Percentiles rank a stretch among this genome's conserved stretches.
Evolutionary conservation across 768 basidiomycete species (phyloP).

Genomic region (Lactarius pseudohatsudake): DNA sequence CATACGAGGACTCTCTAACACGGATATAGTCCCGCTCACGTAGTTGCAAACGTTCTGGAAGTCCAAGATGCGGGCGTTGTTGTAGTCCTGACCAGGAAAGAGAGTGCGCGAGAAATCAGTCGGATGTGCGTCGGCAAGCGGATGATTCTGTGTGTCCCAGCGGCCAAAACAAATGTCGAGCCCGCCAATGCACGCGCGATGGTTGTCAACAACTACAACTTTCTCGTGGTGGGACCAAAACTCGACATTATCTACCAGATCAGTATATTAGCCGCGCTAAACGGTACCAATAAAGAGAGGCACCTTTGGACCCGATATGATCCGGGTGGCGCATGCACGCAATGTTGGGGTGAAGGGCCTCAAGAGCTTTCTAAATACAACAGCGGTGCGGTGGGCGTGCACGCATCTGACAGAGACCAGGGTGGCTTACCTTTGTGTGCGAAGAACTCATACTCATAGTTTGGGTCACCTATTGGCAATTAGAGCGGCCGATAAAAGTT

Average conservation of each 20-base stretch:
- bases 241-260: conserved; percentile 60
- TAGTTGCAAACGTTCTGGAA: conserved; percentile 79
- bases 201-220: conserved; percentile 86
- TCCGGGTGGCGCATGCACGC: conserved; percentile 88
- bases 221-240: conserved; percentile 96
- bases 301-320: conserved; percentile 78
- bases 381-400: too few relatives aligned
- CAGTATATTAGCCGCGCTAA: background rate
- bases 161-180: conserved; percentile 96
- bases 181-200: conserved; percentile 85
- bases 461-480: conserved; percentile 64
- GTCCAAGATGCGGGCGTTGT: conserved; percentile 84
- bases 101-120: conserved; percentile 78
- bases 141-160: conserved; percentile 92
- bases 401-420: background rate
- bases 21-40: conserved; percentile 65
- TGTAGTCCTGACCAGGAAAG: conserved; percentile 94
- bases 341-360: conserved; percentile 84
- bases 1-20: conserved; percentile 73
- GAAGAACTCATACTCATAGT: conserved; percentile 88
- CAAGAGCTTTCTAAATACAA: conserved; percentile 58
- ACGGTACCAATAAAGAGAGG: background rate
- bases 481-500: background rate
- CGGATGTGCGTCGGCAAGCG: conserved; percentile 89
- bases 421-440: conserved; percentile 67